Evolutionary conservation across 768 basidiomycete genomes (phyloP).

Genomic region (Boletales sp.): DNA sequence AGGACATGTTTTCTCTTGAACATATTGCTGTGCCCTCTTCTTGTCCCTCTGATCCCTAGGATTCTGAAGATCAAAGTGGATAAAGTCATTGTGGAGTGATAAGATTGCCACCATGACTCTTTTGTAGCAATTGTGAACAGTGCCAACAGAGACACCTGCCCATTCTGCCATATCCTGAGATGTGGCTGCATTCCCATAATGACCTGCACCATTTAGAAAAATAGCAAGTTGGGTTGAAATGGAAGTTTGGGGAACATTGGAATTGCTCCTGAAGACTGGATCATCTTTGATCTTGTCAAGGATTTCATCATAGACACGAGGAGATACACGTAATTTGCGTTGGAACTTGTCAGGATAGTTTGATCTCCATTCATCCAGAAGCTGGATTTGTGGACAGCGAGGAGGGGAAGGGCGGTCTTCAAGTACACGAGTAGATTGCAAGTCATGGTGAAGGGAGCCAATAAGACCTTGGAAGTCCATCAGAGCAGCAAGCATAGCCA

Average conservation of each 20-base stretch:
- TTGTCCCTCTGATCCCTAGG: not conserved
- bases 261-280: no score
- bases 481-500: no score
- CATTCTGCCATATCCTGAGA: constrained; percentile 3
- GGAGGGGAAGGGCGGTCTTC: no score
- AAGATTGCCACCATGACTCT: not conserved
- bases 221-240: constrained; percentile 25
- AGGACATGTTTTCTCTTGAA: not conserved
- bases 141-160: constrained; percentile 2
- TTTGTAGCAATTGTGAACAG: constrained; percentile 3
- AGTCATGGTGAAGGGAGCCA: no score
- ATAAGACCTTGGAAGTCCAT: no score
- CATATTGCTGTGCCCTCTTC: not conserved
- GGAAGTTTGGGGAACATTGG: constrained; percentile 14
- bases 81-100: not conserved
- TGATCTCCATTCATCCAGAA: no score
- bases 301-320: no score
- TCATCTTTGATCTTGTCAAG: no score
- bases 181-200: constrained; percentile 22
- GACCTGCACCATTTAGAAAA: constrained; percentile 24
- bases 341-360: no score
- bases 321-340: no score
- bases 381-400: no score
- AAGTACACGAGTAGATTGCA: no score
- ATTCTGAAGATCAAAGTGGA: not conserved